These are phyloP conservation scores for Aspergillus funiculosus DNA, from an alignment of 495 filamentous ascomycete genomes.

Conservation along the genomic window DNA sequence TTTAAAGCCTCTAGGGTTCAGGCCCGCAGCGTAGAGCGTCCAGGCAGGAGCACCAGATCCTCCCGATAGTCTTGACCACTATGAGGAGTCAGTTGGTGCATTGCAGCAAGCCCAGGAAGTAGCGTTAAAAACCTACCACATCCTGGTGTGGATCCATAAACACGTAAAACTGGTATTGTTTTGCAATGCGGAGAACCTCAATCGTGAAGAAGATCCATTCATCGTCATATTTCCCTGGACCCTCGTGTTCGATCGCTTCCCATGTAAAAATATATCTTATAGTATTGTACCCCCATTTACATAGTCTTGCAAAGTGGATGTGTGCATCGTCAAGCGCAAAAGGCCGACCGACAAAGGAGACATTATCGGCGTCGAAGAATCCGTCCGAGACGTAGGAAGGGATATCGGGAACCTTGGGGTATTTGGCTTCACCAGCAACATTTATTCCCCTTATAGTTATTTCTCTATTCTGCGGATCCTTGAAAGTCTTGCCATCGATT, in stretches of 20 bases:
- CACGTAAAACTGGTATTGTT: constrained; percentile 85
- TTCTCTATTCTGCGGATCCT: constrained; percentile 61
- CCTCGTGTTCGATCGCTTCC: constrained; percentile 95
- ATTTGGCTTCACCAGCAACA: constrained; percentile 61
- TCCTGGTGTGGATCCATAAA: constrained; percentile 99
- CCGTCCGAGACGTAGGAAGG: constrained; percentile 71
- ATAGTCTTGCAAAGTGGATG: constrained; percentile 78
- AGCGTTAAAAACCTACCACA: constrained; percentile 55
- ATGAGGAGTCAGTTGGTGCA: constrained; percentile 13
- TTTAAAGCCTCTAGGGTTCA: constrained; percentile 78
- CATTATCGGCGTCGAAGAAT: constrained; percentile 89
- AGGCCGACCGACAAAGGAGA: constrained; percentile 82
- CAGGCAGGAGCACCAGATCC: constrained; percentile 96
- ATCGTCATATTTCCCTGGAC: constrained; percentile 92
- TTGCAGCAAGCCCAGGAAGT: neutral
- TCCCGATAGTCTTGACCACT: constrained; percentile 93
- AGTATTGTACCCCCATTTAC: constrained; percentile 88
- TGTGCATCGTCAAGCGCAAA: constrained; percentile 80
- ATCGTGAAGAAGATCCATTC: constrained; percentile 91
- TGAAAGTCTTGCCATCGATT: constrained; percentile 78
- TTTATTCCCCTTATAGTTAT: constrained; percentile 67
- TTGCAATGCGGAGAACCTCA: constrained; percentile 72
- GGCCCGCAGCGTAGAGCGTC: constrained; percentile 89
- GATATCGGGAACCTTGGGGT: constrained; percentile 67
- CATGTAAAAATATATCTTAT: constrained; percentile 97